Conservation (phyloP, 1,139 yeast species). For the Geotrichum cucujoidarum region DNA sequence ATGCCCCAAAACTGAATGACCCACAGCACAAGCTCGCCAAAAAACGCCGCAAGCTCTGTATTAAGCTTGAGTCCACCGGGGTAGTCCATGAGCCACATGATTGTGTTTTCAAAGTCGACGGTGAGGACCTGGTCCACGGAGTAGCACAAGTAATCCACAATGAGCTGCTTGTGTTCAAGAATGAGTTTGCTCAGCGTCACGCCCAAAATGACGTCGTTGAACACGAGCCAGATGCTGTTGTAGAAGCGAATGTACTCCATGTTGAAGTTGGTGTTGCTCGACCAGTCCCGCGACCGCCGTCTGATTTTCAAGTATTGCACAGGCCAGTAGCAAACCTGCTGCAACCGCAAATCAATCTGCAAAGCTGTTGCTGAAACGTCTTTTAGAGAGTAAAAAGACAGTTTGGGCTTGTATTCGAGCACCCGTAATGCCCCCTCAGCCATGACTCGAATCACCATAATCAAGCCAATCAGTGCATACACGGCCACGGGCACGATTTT, state of each 20-base stretch:
- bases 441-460: slow-evolving; percentile 26
- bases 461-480: slow-evolving; percentile 22
- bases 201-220: slow-evolving; percentile 79
- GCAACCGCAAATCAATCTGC: slow-evolving; percentile 73
- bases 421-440: slow-evolving; percentile 39
- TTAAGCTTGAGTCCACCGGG: slow-evolving; percentile 95
- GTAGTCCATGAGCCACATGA: slow-evolving; percentile 75
- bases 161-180: slow-evolving; percentile 40
- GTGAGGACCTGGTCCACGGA: slow-evolving; percentile 42
- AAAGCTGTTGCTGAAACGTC: slow-evolving; percentile 61
- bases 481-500: slow-evolving; percentile 7
- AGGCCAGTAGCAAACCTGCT: slow-evolving; percentile 77
- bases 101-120: slow-evolving; percentile 44
- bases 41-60: slow-evolving; percentile 74
- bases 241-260: slow-evolving; percentile 79
- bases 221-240: slow-evolving; percentile 81
- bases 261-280: slow-evolving; percentile 37
- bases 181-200: slow-evolving; percentile 52
- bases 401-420: slow-evolving; percentile 37
- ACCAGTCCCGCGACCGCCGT: slow-evolving; percentile 36
- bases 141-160: slow-evolving; percentile 32
- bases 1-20: slow-evolving; percentile 64
- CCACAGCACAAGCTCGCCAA: slow-evolving; percentile 86
- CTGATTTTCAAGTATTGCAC: slow-evolving; percentile 62
- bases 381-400: slow-evolving; percentile 35